phyloP scores from a whole-genome alignment of 2,329 filamentous ascomycete species.

The Colletotrichum horii region DNA sequence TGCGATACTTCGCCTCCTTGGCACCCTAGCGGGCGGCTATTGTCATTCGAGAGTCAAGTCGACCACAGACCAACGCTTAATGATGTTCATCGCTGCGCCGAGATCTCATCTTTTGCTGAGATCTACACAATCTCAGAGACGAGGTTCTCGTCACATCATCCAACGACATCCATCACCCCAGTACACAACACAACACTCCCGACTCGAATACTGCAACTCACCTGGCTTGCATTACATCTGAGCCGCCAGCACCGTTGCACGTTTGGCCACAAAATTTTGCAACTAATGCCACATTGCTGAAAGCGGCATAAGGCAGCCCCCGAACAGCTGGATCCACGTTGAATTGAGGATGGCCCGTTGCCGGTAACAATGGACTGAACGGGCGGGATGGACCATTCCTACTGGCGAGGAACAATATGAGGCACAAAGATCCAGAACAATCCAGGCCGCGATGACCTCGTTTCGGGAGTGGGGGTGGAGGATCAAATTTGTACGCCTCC shows the following conservation, averaged over 20 bases:
- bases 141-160: neutral
- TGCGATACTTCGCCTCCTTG: neutral
- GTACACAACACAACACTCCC: neutral
- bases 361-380: neutral
- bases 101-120: slow-evolving; percentile 7
- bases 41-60: neutral
- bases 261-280: neutral
- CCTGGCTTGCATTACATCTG: neutral
- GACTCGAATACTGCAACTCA: neutral
- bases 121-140: neutral
- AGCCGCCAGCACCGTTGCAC: neutral
- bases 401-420: neutral
- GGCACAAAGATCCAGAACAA: neutral
- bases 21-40: neutral
- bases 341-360: neutral
- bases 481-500: neutral
- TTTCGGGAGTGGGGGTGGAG: neutral
- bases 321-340: neutral
- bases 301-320: neutral
- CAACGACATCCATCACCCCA: neutral
- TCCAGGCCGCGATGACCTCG: neutral
- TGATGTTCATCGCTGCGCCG: neutral
- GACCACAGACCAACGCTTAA: slow-evolving; percentile 6
- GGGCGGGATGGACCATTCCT: neutral
- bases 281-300: neutral